These are phyloP conservation scores for Tolypocladium sp. DNA, from an alignment of 2,329 filamentous ascomycete species.

Conservation along the genomic window DNA sequence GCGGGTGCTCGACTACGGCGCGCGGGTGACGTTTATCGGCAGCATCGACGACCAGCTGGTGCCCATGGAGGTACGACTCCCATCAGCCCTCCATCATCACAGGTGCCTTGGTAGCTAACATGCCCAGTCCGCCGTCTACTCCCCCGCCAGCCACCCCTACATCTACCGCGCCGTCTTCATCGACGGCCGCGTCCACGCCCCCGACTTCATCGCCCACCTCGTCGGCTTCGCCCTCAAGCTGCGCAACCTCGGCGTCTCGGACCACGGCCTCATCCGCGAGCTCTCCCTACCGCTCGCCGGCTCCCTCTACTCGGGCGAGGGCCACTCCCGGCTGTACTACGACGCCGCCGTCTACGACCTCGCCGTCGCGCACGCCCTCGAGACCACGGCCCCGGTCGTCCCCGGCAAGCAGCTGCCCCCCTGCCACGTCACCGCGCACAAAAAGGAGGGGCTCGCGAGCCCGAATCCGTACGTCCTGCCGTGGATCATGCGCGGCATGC, in stretches of 20 bases:
- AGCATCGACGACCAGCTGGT: slow-evolving; percentile 97
- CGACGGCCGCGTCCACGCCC: slow-evolving; percentile 82
- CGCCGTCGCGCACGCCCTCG: slow-evolving; percentile 62
- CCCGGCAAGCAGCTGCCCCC: background rate
- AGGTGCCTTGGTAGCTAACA: background rate
- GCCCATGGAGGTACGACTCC: slow-evolving; percentile 62
- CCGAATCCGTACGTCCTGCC: slow-evolving; percentile 85
- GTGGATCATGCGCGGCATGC: slow-evolving; percentile 87
- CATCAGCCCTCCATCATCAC: background rate
- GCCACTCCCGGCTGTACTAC: slow-evolving; percentile 88
- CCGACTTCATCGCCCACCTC: slow-evolving; percentile 87
- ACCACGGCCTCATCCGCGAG: slow-evolving; percentile 89
- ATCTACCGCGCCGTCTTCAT: slow-evolving; percentile 95
- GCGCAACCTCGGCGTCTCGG: slow-evolving; percentile 83
- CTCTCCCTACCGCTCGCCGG: slow-evolving; percentile 82
- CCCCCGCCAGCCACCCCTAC: slow-evolving; percentile 78
- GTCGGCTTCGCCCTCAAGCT: slow-evolving; percentile 90
- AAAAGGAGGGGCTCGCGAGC: slow-evolving; percentile 24
- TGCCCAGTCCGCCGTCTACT: slow-evolving; percentile 72
- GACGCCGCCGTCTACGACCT: slow-evolving; percentile 79
- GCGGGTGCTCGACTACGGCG: slow-evolving; percentile 66
- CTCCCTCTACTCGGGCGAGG: slow-evolving; percentile 83
- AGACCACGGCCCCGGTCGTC: slow-evolving; percentile 45
- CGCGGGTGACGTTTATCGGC: slow-evolving; percentile 77
- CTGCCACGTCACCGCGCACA: background rate